A percentile compares a stretch with the other conserved stretches of the same genome.
Conservation (phyloP, 1,284 basidiomycete species). For the Pseudozyma sp. region DNA sequence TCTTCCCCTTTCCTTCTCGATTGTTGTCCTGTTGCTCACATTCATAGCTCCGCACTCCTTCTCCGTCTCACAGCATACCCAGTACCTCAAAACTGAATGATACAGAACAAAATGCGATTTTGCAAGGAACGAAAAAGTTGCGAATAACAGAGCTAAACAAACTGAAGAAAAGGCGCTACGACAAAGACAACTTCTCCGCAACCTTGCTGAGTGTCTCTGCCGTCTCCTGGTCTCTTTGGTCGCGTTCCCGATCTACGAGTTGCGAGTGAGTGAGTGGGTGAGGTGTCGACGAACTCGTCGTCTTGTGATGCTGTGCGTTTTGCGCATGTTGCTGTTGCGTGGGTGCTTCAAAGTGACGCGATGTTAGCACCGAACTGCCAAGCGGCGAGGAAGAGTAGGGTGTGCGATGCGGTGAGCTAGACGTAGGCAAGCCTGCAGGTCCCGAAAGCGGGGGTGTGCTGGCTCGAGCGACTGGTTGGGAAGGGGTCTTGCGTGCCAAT, state of each 20-base stretch:
- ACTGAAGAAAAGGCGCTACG: constrained; percentile 2
- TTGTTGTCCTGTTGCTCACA: background rate
- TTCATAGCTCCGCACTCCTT: background rate
- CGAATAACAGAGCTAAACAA: constrained; percentile 1
- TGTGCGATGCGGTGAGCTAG: constrained; percentile 36
- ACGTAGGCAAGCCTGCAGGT: background rate
- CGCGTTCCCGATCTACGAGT: constrained; percentile 17
- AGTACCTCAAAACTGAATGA: background rate
- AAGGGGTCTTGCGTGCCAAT: constrained; percentile 26
- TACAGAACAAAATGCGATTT: background rate
- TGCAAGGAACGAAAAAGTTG: background rate
- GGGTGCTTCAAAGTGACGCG: constrained; percentile 32
- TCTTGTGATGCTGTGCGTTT: background rate
- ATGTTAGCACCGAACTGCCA: constrained; percentile 36
- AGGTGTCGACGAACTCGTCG: constrained; percentile 5
- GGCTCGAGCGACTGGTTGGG: constrained; percentile 20
- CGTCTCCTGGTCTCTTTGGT: constrained; percentile 33
- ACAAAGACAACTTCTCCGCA: constrained; percentile 35
- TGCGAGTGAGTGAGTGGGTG: constrained; percentile 19
- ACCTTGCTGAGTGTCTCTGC: constrained; percentile 45
- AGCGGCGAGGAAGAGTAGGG: constrained; percentile 46
- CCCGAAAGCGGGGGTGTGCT: constrained; percentile 24
- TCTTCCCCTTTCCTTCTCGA: background rate
- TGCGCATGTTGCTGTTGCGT: constrained; percentile 8
- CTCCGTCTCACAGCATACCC: background rate